Conservation (phyloP, 179 eudicot species). For the Corrigiola litoralis region DNA sequence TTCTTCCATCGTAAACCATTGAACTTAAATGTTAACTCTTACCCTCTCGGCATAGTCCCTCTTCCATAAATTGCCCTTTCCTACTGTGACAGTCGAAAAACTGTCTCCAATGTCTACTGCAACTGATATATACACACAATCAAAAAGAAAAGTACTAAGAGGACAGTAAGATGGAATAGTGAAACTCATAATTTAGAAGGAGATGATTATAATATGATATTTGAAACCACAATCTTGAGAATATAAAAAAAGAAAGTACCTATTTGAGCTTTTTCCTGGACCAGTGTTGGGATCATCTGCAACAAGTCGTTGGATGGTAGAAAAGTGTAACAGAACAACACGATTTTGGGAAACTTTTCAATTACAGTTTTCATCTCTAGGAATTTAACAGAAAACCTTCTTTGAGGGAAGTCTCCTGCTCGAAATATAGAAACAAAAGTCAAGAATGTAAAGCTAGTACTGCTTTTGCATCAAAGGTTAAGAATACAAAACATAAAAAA, state of each 20-base stretch:
- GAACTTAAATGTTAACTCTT: background rate
- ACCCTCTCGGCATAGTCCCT: background rate
- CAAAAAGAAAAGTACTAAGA: background rate
- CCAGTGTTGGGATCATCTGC: background rate
- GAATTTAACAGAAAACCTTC: too few relatives aligned
- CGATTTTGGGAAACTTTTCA: background rate
- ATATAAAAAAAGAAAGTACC: too few relatives aligned
- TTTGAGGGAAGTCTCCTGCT: too few relatives aligned
- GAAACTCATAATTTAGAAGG: too few relatives aligned
- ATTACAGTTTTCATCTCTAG: too few relatives aligned
- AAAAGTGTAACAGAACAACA: background rate
- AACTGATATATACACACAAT: background rate
- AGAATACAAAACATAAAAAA: too few relatives aligned
- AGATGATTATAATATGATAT: background rate
- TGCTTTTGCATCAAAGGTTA: too few relatives aligned
- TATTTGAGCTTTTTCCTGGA: background rate
- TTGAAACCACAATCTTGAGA: background rate
- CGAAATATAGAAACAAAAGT: too few relatives aligned
- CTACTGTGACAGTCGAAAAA: background rate
- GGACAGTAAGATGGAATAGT: too few relatives aligned
- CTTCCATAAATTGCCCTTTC: background rate
- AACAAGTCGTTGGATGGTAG: background rate
- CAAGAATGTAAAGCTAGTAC: too few relatives aligned
- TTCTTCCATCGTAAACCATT: background rate
- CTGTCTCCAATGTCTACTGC: background rate